Evolutionary conservation across 73 alveolate species (phyloP), one percentile per base, ranked within the genome.

Genomic region (Loxodes magnus): DNA sequence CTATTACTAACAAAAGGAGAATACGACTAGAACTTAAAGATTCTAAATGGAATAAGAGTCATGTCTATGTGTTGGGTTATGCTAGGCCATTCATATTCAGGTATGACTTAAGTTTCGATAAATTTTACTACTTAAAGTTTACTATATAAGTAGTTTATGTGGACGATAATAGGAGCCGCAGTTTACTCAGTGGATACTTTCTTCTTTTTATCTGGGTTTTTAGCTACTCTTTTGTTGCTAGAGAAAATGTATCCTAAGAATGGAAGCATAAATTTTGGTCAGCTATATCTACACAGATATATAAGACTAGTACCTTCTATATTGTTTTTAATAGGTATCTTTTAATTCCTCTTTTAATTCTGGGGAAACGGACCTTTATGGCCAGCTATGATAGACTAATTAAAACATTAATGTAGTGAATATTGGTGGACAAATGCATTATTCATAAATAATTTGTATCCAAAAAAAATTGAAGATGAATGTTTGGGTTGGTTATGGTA

Each of bases 361-460:
- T 28, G 55, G 2, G 80, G 80, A 25, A 37, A 59, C 33, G 80
- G 80, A 20, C 80, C 80, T 0, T 4, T 65, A 19, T 65, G 67
- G 73, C 17, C 25, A 6, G 28, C 24, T 10, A 21, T 4, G 12
- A 10, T 21, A 2, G 17, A 34, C 14, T 14, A 9, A n/a, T 23
- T 41, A 26, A 22, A 12, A 24, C 20, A 2, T 5, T 7, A 35
- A 9, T 65, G 79, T 17, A 20, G 33, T 2, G 49, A 65, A 28
- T 33, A 37, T 30, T 65, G 79, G 79, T 65, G 65, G 63, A 9
- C 79, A 0, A 37, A 38, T 4, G 5, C 56, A 25, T 52, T 65
- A 33, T 65, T 33, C 35, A 39, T 65, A 24, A 55, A 55, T 36
- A 65, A 65, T 24, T 35, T 65, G 6, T 23, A 30, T 19, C 79